These are phyloP conservation scores for Neonectria magnoliae DNA, from an alignment of 2,329 filamentous ascomycete genomes.

Conservation along the genomic window DNA sequence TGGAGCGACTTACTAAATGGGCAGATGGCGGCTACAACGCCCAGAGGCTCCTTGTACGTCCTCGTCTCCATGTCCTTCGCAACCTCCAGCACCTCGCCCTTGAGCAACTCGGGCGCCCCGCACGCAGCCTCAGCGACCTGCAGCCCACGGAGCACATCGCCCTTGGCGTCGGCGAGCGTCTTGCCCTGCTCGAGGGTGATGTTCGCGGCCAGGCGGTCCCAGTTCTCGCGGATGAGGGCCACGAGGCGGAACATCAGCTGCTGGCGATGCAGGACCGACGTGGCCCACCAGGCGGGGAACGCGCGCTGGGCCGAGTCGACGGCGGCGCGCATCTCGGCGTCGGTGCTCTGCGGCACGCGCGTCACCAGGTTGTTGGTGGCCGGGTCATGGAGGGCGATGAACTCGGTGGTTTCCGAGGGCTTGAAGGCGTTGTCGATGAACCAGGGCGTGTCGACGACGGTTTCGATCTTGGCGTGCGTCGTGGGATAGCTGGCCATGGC, in stretches of 20 bases:
- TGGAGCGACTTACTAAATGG: constrained; percentile 70
- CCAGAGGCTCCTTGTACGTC: constrained; percentile 77
- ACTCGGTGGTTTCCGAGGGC: constrained; percentile 69
- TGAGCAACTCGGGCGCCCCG: constrained; percentile 76
- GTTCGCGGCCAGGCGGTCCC: constrained; percentile 78
- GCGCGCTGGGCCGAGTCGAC: constrained; percentile 76
- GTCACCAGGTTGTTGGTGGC: constrained; percentile 84
- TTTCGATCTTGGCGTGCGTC: constrained; percentile 37
- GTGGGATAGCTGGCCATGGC: constrained; percentile 34
- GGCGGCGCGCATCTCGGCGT: constrained; percentile 73
- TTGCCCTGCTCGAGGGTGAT: constrained; percentile 84
- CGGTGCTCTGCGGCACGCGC: constrained; percentile 78
- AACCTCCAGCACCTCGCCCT: constrained; percentile 80
- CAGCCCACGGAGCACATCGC: constrained; percentile 77
- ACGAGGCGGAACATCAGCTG: constrained; percentile 84
- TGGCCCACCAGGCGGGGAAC: constrained; percentile 73
- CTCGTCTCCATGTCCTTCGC: constrained; percentile 88
- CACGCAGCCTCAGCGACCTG: constrained; percentile 82
- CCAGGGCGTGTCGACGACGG: constrained; percentile 69
- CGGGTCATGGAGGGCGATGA: constrained; percentile 79
- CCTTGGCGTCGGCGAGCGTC: constrained; percentile 78
- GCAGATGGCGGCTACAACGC: constrained; percentile 81
- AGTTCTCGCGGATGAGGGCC: constrained; percentile 77
- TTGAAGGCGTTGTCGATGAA: constrained; percentile 79
- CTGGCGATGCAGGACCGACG: constrained; percentile 73